Base-by-base conservation (phyloP, 495 filamentous ascomycete species). In the Penicillium dipodomyicola region DNA sequence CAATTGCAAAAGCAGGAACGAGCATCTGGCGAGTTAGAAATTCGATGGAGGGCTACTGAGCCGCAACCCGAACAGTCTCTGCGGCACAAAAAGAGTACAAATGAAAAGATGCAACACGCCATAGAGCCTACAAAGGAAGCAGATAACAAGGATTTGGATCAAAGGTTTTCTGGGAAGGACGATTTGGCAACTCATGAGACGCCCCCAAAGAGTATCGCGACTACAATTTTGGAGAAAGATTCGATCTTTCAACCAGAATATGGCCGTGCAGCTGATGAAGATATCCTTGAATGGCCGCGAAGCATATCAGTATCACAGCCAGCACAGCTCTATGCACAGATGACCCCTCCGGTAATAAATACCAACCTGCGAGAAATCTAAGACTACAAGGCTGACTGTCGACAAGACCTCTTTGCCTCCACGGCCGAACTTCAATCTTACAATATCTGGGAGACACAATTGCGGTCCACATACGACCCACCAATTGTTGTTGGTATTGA, bases 401-500 rank as follows among this genome's bases (percentile, higher is more conserved):
- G 29, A 45, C 22, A 23, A 45, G 43, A 27, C 43, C 22, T 45
- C 43, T 45, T 45, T 45, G 43, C 43, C 43, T 27, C 43, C 43
- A 15, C 43, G 11, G 1, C 43, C 43, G 14, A 45, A 45, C 7
- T 45, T 45, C 29, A 12, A 45, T 14, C 23, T 45, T 1, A 45
- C 7, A 3, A 27, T 45, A 45, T 23, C 43, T 45, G 10, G 43
- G 43, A 25, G 23, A 45, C 11, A 27, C 7, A 27, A 4, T 27
- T 27, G 25, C 25, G 25, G 25, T 4, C 25, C 25, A 2, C 25
- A 27, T 27, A 27, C 43, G 23, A 27, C 23, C 22, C 43, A 45
- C 43, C 43, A 45, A 45, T 22, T 45, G 22, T 45, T 45, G n/a
- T 45, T 45, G 43, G 43, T 45, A 25, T 25, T 45, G n/a, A 45